These are phyloP conservation scores for Oryza coarctata DNA, from an alignment of 176 grass and related monocot genomes.

Conservation along the genomic window DNA sequence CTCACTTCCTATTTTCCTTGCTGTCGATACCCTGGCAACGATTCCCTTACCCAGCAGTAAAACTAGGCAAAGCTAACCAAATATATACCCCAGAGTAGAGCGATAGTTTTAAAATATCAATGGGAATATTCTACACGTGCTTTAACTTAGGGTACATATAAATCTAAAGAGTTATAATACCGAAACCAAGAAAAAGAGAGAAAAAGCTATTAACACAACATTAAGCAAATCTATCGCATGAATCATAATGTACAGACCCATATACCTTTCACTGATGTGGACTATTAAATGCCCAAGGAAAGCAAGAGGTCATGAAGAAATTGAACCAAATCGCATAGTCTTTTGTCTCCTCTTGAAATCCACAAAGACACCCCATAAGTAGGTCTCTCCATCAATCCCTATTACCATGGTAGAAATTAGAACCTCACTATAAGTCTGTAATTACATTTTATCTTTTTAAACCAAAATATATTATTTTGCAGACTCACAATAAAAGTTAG, in stretches of 20 bases:
- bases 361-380: slow-evolving; percentile 32
- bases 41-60: neutral
- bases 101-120: neutral
- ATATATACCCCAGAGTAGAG: too few species aligned
- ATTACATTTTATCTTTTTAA: neutral
- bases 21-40: neutral
- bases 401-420: slow-evolving; percentile 9
- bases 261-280: neutral
- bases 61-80: too few species aligned
- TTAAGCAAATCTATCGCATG: neutral
- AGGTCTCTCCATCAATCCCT: slow-evolving; percentile 27
- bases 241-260: neutral
- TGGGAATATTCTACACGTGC: neutral
- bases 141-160: neutral
- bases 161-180: neutral
- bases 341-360: slow-evolving; percentile 4
- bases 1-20: neutral
- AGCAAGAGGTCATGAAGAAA: neutral
- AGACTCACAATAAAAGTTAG: neutral
- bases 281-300: neutral
- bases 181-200: neutral
- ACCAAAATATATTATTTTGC: neutral
- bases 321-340: neutral
- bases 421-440: neutral
- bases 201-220: neutral